phyloP scores from a whole-genome alignment of 139 green algal genomes.

The Chlorella sp. region DNA sequence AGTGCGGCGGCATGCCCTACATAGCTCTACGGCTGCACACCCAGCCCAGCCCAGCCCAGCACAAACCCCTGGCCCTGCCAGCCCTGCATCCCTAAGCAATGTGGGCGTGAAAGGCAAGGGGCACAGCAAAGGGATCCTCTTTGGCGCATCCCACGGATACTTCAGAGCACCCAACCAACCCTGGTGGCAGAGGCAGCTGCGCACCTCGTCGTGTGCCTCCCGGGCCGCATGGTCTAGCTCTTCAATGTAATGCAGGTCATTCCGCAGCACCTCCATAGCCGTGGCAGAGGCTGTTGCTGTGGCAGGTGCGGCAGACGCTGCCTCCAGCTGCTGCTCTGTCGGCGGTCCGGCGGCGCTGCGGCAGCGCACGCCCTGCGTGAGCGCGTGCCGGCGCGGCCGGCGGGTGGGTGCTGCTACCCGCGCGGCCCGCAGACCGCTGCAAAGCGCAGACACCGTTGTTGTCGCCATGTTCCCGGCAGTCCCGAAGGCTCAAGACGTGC shows the following conservation, averaged over 20 bases:
- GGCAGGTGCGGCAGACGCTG: too few species aligned
- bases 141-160: too few species aligned
- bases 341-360: neutral
- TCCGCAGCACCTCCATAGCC: slow-evolving; percentile 15
- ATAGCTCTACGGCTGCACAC: too few species aligned
- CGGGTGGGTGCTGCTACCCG: neutral
- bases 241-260: slow-evolving; percentile 20
- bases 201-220: slow-evolving; percentile 20
- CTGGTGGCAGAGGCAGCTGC: neutral
- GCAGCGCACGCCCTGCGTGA: neutral
- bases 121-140: too few species aligned
- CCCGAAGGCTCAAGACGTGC: too few species aligned
- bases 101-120: too few species aligned
- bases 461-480: neutral
- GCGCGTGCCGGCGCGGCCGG: neutral
- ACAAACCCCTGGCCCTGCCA: too few species aligned
- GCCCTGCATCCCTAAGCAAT: too few species aligned
- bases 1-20: neutral
- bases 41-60: neutral
- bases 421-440: neutral
- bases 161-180: too few species aligned
- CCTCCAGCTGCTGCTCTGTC: neutral
- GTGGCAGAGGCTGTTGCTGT: neutral
- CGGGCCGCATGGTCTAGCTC: neutral
- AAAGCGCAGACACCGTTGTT: neutral